Evolutionary conservation across 805 yeast genomes (phyloP), one percentile per base, ranked within the genome.

Genomic region (Priceomyces castillae): DNA sequence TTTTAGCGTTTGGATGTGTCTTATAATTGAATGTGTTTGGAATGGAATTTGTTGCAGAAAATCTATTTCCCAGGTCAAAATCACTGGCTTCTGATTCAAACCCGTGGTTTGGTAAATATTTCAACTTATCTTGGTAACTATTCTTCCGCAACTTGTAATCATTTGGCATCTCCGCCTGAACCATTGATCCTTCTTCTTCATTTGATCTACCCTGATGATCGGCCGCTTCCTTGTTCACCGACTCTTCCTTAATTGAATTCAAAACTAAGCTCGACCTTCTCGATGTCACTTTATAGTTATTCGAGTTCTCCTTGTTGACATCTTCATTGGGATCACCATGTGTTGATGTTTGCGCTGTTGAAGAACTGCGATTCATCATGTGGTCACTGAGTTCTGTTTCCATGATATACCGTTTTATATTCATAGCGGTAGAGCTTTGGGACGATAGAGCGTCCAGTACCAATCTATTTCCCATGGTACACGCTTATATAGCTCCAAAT

Each of bases 21-120:
- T 69, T 71, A 44, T 69, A 64, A 46, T 69, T 65, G 59, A 71
- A 71, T 1, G 76, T 71, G 44, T 71, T 71, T 17, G 76, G 75
- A 16, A 67, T 66, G 1, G 74, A 67, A 4, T 47, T 49, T 1
- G 57, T 36, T 3, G 53, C 57, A 19, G 54, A 49, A 17, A 34
- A 35, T 15, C 43, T 30, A 19, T 35, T 31, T 4, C 43, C 42
- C 19, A 47, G 28, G 23, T 31, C 31, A 11, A 48, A 39, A 15
- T 30, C 38, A 35, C 46, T 45, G 33, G 48, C 50, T 18, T 56
- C 59, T 23, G 46, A 51, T 20, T 56, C 54, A 48, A 69, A 70
- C 7, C 62, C 66, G 2, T 49, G 30, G 41, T 68, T 69, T 15
- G 65, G 65, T 34, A 54, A 42, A 47, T 69, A 70, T 44, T 59